A percentile compares a stretch with the other conserved stretches of the same genome.
Conservation (phyloP, 129 eudicot genomes). For the Calendula officinalis region DNA sequence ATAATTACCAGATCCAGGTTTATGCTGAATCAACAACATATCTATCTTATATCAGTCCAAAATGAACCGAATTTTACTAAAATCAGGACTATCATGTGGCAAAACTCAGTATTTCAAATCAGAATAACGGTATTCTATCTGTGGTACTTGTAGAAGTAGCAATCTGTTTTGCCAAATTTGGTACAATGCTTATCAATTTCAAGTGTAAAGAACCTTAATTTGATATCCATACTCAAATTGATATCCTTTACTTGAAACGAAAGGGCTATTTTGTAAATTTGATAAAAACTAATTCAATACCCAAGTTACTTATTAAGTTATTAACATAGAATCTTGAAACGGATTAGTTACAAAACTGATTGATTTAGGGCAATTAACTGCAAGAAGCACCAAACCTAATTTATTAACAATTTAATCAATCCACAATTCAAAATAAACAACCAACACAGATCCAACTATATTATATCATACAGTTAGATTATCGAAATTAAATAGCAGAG, state of each 20-base stretch:
- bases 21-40: neutral
- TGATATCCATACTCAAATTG: neutral
- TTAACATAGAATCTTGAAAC: neutral
- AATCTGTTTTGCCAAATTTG: neutral
- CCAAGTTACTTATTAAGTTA: neutral
- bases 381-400: neutral
- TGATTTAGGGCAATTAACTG: neutral
- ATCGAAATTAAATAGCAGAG: neutral
- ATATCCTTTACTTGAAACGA: neutral
- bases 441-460: neutral
- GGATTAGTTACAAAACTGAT: neutral
- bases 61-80: slow-evolving; percentile 6
- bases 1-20: slow-evolving; percentile 6
- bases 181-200: neutral
- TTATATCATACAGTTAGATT: neutral
- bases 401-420: neutral
- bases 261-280: neutral
- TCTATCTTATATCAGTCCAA: slow-evolving; percentile 7
- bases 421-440: neutral
- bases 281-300: neutral
- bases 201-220: neutral
- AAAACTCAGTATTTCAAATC: neutral
- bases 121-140: neutral
- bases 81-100: neutral
- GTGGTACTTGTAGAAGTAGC: neutral